Base-by-base conservation (phyloP, 495 filamentous ascomycete genomes). In the Talaromyces ruber region DNA sequence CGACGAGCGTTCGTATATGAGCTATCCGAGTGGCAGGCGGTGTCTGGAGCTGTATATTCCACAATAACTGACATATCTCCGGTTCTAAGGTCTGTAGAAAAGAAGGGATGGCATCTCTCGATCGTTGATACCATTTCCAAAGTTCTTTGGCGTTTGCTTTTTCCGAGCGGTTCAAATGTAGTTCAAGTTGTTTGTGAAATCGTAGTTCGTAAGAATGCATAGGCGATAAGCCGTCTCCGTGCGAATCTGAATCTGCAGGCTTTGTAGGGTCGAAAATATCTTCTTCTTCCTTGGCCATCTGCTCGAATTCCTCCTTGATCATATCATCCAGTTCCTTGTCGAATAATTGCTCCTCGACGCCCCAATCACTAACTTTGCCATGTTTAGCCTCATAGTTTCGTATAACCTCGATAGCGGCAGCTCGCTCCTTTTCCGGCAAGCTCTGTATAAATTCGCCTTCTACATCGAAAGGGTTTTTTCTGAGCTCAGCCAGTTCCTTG, bases 1-100 rank as follows among this genome's bases (percentile, higher is more conserved):
- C 77, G 6, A 81, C 74, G 14, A 93, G 73, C 11, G 73, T 66
- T 60, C 84, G 82, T 18, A 90, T 66, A 71, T 86, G 86, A 12
- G 75, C 71, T 71, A 86, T 81, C 39, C 83, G 84, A 34, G 70
- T 64, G 26, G 65, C 2, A 16, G 59, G 39, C 0, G 68, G 55
- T 54, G 83, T 76, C 28, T 80, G 68, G 64, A 72, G 63, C 81
- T 83, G 74, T 58, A 81, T 67, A 54, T 70, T 54, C 75, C 71
- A 78, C 70, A 87, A 56, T 62, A 74, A 24, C 59, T 70, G 70
- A 67, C 79, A 56, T 63, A 68, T 66, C 55, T 72, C 69, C 52
- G 74, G 59, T 21, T 76, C 63, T 34, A 80, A 69, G 14, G 72
- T 66, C 9, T 68, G 53, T 7, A 76, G 54, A 64, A 80, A 80